Conservation (phyloP, 305 asterid genomes). For the Plantago coronopus region DNA sequence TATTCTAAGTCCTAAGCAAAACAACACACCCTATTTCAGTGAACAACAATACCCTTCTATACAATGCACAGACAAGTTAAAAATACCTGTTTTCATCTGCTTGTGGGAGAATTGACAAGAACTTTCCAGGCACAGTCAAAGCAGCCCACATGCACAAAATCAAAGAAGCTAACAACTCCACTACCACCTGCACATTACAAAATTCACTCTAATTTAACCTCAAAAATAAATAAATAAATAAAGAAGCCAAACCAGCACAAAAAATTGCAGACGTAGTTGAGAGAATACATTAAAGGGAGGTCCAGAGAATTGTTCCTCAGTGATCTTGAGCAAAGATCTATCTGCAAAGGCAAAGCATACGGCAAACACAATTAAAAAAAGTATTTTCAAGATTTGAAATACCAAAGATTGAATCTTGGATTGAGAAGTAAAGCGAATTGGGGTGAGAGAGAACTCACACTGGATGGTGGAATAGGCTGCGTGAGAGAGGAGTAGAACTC, state of each 20-base stretch:
- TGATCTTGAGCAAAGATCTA: slow-evolving; percentile 75
- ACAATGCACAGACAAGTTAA: slow-evolving; percentile 11
- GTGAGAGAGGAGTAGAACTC: slow-evolving; percentile 63
- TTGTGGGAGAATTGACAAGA: slow-evolving; percentile 65
- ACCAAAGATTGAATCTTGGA: background rate
- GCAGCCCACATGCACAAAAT: slow-evolving; percentile 68
- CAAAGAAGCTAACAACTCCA: slow-evolving; percentile 58
- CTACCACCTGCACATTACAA: slow-evolving; percentile 49
- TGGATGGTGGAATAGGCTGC: slow-evolving; percentile 81
- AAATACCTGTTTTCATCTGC: slow-evolving; percentile 86
- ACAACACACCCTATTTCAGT: background rate
- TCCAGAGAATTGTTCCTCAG: slow-evolving; percentile 72
- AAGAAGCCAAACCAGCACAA: background rate
- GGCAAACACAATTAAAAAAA: background rate
- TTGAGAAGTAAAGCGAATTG: background rate
- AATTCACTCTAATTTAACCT: slow-evolving; percentile 23
- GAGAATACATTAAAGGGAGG: slow-evolving; percentile 61
- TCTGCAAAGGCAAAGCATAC: slow-evolving; percentile 38
- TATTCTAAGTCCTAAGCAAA: background rate
- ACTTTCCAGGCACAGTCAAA: slow-evolving; percentile 67
- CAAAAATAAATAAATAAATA: background rate
- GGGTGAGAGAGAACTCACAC: slow-evolving; percentile 31
- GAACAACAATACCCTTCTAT: no score
- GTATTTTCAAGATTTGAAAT: slow-evolving; percentile 1
- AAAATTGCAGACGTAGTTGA: background rate